phyloP scores from a whole-genome alignment of 2,329 filamentous ascomycete species.

The Pseudocercospora pini-densiflorae region DNA sequence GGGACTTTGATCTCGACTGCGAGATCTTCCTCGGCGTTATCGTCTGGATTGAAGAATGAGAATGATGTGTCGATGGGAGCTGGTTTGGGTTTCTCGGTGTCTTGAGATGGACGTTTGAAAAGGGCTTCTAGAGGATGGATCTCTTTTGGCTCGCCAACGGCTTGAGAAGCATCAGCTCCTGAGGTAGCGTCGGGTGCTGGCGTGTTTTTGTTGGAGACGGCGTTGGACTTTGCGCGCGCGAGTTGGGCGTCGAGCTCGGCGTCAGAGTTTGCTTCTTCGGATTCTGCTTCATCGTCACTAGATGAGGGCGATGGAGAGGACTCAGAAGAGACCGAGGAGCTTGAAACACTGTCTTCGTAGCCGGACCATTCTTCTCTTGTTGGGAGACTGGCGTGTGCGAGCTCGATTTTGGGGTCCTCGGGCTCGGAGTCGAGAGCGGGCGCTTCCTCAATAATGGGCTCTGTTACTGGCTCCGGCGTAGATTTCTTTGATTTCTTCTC shows the following conservation, averaged over 20 bases:
- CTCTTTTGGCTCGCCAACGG: slow-evolving; percentile 34
- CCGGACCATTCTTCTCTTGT: slow-evolving; percentile 19
- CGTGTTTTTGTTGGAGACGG: slow-evolving; percentile 26
- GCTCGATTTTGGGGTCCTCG: slow-evolving; percentile 19
- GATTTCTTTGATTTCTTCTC: slow-evolving; percentile 7
- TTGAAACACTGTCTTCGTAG: slow-evolving; percentile 17
- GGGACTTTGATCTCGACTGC: slow-evolving; percentile 51
- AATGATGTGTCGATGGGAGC: slow-evolving; percentile 64
- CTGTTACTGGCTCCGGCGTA: slow-evolving; percentile 4
- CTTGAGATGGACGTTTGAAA: slow-evolving; percentile 70
- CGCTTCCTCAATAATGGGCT: slow-evolving; percentile 15
- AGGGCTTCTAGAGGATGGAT: slow-evolving; percentile 90
- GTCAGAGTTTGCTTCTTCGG: slow-evolving; percentile 13
- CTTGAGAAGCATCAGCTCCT: slow-evolving; percentile 11
- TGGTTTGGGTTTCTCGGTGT: slow-evolving; percentile 44
- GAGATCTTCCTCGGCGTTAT: slow-evolving; percentile 48
- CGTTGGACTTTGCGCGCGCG: slow-evolving; percentile 26
- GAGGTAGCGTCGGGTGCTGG: neutral
- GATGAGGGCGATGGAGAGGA: slow-evolving; percentile 14
- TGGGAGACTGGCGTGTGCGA: slow-evolving; percentile 16
- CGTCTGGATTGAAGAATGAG: slow-evolving; percentile 69
- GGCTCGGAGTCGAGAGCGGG: slow-evolving; percentile 21
- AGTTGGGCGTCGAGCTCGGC: slow-evolving; percentile 24
- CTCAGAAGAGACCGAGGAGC: slow-evolving; percentile 14
- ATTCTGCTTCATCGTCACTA: slow-evolving; percentile 11